A percentile compares a stretch with the other conserved stretches of the same genome.
Evolutionary conservation across 257 asterid genomes (phyloP).

Genomic region (Plectranthus barbatus): DNA sequence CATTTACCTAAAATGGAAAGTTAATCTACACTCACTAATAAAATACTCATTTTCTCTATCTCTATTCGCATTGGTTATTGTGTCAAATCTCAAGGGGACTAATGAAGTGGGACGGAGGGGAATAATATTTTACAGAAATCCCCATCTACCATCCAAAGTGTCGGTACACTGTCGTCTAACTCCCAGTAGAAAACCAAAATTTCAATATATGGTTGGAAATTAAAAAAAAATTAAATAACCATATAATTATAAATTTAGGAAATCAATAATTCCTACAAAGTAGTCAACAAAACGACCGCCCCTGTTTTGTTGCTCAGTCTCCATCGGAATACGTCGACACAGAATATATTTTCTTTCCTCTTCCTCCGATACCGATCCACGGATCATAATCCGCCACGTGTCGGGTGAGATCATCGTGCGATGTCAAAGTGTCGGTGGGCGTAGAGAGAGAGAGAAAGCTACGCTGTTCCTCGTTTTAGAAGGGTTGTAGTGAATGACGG

Average conservation of each 20-base stretch:
- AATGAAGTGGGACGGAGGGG: too few relatives aligned
- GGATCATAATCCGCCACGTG: conserved; percentile 8
- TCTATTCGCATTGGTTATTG: too few relatives aligned
- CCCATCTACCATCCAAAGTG: conserved; percentile 14
- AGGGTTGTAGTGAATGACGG: not conserved
- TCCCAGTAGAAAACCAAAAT: not conserved
- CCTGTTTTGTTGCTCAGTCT: conserved; percentile 29
- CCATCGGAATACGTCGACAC: conserved; percentile 16
- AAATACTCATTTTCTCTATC: too few relatives aligned
- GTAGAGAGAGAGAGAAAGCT: conserved; percentile 2
- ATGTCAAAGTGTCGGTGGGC: conserved; percentile 49
- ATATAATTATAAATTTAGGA: not conserved
- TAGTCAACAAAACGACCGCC: conserved; percentile 24
- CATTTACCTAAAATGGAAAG: too few relatives aligned
- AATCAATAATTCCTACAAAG: not conserved
- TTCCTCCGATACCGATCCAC: not conserved
- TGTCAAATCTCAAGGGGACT: too few relatives aligned
- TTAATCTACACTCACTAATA: too few relatives aligned
- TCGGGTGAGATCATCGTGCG: conserved; percentile 18
- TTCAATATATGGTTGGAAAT: conserved; percentile 14
- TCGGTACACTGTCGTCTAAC: conserved; percentile 29
- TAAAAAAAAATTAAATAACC: not conserved
- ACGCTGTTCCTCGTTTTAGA: not conserved
- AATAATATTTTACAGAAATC: too few relatives aligned
- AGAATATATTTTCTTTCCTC: not conserved